Evolutionary conservation across 2,329 filamentous ascomycete genomes (phyloP).

Genomic region (Teratosphaeria epicoccoides): DNA sequence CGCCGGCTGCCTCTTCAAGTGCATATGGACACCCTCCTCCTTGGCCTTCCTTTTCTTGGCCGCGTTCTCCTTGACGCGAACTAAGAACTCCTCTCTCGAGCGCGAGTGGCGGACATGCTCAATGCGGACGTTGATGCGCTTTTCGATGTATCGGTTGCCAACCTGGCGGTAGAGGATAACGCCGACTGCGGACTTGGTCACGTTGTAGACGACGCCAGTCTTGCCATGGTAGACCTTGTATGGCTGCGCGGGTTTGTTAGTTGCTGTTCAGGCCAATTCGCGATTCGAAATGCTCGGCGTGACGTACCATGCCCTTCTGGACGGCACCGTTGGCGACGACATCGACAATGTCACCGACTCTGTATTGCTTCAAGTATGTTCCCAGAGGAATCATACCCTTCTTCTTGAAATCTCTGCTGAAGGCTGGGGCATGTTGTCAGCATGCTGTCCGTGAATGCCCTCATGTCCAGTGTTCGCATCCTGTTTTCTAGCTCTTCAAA

Average conservation of each 20-base stretch:
- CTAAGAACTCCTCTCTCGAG: slow-evolving; percentile 93
- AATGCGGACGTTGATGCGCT: slow-evolving; percentile 97
- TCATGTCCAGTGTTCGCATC: slow-evolving; percentile 41
- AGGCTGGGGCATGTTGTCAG: slow-evolving; percentile 40
- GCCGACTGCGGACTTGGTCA: slow-evolving; percentile 93
- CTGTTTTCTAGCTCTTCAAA: slow-evolving; percentile 1
- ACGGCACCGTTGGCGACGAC: slow-evolving; percentile 98
- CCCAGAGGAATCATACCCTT: slow-evolving; percentile 87
- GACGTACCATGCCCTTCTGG: slow-evolving; percentile 76
- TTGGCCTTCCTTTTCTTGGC: slow-evolving; percentile 87
- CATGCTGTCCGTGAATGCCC: slow-evolving; percentile 3
- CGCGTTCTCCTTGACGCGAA: slow-evolving; percentile 93
- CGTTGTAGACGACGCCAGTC: slow-evolving; percentile 66
- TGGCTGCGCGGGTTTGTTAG: slow-evolving; percentile 43
- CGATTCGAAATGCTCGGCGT: slow-evolving; percentile 3
- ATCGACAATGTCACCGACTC: slow-evolving; percentile 98
- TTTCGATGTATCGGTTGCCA: slow-evolving; percentile 99
- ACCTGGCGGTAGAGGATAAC: slow-evolving; percentile 99
- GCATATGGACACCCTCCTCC: slow-evolving; percentile 72
- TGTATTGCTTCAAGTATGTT: slow-evolving; percentile 92
- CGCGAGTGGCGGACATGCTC: slow-evolving; percentile 94
- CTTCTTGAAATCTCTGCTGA: slow-evolving; percentile 88
- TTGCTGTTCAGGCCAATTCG: not conserved
- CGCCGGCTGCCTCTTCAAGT: slow-evolving; percentile 83
- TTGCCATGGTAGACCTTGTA: slow-evolving; percentile 99